A percentile compares a stretch with the other conserved stretches of the same genome.
phyloP scores from a whole-genome alignment of 2,329 filamentous ascomycete genomes.

The Venturia carpophila region DNA sequence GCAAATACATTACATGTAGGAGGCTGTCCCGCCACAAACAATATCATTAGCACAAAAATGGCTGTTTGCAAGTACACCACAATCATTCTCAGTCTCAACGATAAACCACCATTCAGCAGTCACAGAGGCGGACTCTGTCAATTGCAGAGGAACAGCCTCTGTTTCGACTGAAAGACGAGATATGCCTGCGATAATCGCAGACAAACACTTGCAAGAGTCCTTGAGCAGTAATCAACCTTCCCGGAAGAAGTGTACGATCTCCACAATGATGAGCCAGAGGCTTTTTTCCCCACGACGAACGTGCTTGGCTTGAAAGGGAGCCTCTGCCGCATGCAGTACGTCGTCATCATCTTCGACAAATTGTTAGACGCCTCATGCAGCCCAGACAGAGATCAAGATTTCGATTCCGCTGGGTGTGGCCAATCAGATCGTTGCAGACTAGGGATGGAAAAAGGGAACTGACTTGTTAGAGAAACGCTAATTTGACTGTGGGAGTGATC shows the following conservation, averaged over 20 bases:
- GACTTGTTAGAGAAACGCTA: neutral
- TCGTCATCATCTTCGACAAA: neutral
- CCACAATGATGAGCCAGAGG: neutral
- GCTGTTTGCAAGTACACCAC: neutral
- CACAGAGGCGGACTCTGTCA: neutral
- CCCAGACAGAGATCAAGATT: neutral
- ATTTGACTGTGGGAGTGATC: neutral
- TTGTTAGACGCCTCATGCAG: neutral
- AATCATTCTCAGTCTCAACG: neutral
- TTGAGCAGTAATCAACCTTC: neutral
- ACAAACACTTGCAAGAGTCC: neutral
- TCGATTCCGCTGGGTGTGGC: neutral
- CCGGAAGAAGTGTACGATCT: neutral
- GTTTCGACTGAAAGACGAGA: neutral
- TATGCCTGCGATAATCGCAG: neutral
- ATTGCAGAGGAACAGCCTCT: neutral
- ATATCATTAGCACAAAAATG: neutral
- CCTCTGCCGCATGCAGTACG: neutral
- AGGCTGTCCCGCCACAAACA: neutral
- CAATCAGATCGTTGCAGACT: neutral
- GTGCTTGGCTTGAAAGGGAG: neutral
- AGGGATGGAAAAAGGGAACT: neutral
- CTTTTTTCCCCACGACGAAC: neutral
- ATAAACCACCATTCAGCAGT: neutral
- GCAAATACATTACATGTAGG: neutral